Evolutionary conservation across 352 stramenopile genomes (phyloP).

Genomic region (Halophytophthora batemanensis): DNA sequence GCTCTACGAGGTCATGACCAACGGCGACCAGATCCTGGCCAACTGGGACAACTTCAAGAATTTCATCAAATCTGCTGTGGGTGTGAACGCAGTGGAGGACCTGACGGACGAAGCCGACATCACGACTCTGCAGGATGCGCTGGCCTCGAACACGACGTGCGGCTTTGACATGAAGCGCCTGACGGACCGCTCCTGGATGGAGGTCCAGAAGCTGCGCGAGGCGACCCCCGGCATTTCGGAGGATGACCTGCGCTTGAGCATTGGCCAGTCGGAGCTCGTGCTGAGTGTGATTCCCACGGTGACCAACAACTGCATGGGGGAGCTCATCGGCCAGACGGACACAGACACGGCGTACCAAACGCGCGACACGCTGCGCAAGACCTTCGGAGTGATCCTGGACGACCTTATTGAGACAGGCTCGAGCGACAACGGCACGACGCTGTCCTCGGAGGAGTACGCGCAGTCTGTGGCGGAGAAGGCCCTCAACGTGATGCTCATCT

Average conservation of each 20-base stretch:
- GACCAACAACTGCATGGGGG: slow-evolving; percentile 2
- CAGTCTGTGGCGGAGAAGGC: slow-evolving; percentile 12
- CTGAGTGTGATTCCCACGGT: not conserved
- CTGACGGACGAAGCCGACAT: slow-evolving; percentile 3
- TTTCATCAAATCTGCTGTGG: not conserved
- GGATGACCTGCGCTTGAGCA: not conserved
- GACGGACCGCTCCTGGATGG: not conserved
- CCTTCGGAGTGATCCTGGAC: not conserved
- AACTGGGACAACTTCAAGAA: not conserved
- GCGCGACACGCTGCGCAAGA: slow-evolving; percentile 1
- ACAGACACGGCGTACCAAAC: not conserved
- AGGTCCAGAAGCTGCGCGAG: not conserved
- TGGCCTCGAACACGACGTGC: not conserved
- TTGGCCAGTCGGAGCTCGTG: not conserved
- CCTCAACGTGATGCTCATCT: slow-evolving; percentile 9
- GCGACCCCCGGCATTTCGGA: not conserved
- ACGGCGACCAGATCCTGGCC: not conserved
- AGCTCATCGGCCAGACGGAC: slow-evolving; percentile 1
- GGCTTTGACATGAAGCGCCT: not conserved
- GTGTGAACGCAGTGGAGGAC: not conserved
- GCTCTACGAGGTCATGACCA: not conserved
- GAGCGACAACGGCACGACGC: not conserved
- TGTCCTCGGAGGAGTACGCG: slow-evolving; percentile 12
- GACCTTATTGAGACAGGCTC: not conserved
- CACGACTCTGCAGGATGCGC: not conserved